Evolutionary conservation across 2,329 filamentous ascomycete species (phyloP).

Genomic region (Fusarium hostae): DNA sequence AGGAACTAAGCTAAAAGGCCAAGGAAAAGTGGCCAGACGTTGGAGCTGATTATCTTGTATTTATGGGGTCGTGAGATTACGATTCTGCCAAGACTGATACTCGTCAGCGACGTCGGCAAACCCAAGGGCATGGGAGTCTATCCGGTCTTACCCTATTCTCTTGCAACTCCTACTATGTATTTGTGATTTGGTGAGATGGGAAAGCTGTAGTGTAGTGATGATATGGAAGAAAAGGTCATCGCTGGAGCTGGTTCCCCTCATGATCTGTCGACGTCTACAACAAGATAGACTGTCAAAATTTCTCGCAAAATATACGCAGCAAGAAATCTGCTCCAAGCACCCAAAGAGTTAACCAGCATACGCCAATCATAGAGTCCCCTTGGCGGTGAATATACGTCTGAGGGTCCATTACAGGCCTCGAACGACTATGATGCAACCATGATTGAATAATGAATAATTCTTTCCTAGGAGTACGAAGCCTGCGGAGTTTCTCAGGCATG

Average conservation of each 20-base stretch:
- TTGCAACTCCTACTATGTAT: not conserved
- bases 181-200: not conserved
- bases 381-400: not conserved
- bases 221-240: not conserved
- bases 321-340: accelerated
- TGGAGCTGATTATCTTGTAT: not conserved
- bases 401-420: not conserved
- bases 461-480: not conserved
- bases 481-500: not conserved
- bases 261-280: too few relatives aligned
- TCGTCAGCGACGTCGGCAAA: not conserved
- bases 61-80: not conserved
- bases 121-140: accelerated
- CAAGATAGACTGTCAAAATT: not conserved
- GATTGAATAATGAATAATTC: not conserved
- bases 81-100: not conserved
- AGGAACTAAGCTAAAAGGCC: not conserved
- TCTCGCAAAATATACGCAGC: not conserved
- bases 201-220: not conserved
- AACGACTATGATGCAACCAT: not conserved
- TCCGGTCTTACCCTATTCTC: not conserved
- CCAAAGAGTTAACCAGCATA: not conserved
- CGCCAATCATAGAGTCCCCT: not conserved
- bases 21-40: not conserved
- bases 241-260: too few relatives aligned